A percentile compares a stretch with the other conserved stretches of the same genome.
Evolutionary conservation across 345 rosid genomes (phyloP).

Genomic region (Laguncularia racemosa): DNA sequence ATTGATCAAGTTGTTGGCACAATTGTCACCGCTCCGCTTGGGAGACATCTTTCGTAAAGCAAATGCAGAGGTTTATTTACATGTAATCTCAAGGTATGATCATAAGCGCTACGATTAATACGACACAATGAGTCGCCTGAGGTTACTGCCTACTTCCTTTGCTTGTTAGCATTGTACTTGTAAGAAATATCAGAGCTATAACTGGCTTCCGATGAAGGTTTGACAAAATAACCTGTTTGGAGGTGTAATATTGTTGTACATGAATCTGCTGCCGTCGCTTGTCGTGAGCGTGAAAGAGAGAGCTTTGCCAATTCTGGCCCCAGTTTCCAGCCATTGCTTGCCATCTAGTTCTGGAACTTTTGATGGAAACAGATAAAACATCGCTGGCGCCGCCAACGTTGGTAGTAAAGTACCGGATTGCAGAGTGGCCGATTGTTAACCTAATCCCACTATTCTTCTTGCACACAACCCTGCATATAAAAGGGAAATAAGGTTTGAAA

Average conservation of each 20-base stretch:
- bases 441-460: conserved; percentile 16
- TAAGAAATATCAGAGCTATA: not conserved
- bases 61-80: too few species aligned
- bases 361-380: conserved; percentile 14
- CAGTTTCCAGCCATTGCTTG: conserved; percentile 19
- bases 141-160: too few species aligned
- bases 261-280: conserved; percentile 12
- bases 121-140: not conserved
- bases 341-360: conserved; percentile 18
- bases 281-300: conserved; percentile 19
- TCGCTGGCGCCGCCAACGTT: conserved; percentile 25
- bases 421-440: conserved; percentile 20
- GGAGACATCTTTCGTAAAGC: too few species aligned
- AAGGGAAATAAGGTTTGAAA: not conserved
- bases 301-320: conserved; percentile 25
- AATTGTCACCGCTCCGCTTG: too few species aligned
- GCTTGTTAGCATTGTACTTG: too few species aligned
- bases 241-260: conserved; percentile 20
- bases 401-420: conserved; percentile 19
- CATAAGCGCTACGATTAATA: too few species aligned
- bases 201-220: conserved; percentile 15
- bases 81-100: too few species aligned
- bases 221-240: conserved; percentile 19
- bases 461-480: conserved; percentile 14
- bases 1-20: too few species aligned